These are phyloP conservation scores for Articulospora tetracladia DNA, from an alignment of 495 filamentous ascomycete genomes.

Conservation along the genomic window DNA sequence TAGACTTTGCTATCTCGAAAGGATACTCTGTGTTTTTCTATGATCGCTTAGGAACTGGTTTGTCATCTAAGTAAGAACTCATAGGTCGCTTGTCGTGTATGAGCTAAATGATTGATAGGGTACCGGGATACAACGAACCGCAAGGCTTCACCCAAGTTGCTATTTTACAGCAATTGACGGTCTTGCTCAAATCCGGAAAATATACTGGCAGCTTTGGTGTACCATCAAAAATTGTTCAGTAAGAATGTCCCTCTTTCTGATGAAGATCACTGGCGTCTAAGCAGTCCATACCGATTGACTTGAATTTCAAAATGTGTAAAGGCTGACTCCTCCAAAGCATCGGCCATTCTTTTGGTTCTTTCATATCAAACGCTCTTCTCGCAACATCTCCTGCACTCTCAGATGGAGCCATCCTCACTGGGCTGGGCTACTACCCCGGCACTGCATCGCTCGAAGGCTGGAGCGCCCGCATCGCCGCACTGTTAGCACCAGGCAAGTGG, in stretches of 20 bases:
- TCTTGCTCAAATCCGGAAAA: constrained; percentile 1
- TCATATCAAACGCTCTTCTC: constrained; percentile 34
- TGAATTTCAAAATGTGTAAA: too few relatives aligned
- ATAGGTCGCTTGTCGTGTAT: not conserved
- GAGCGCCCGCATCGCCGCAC: not conserved
- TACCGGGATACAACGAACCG: constrained; percentile 7
- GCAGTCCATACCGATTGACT: not conserved
- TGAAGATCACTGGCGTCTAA: too few relatives aligned
- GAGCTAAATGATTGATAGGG: constrained; percentile 2
- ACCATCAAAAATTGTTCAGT: constrained; percentile 45
- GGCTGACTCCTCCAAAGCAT: constrained; percentile 22
- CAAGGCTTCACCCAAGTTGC: constrained; percentile 2
- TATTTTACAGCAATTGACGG: constrained; percentile 7
- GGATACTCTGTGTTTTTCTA: constrained; percentile 52
- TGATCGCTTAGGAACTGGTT: constrained; percentile 55
- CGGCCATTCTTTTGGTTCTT: constrained; percentile 50
- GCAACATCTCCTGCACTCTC: not conserved
- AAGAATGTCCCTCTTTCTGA: not conserved
- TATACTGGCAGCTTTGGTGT: constrained; percentile 4
- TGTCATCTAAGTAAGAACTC: constrained; percentile 38
- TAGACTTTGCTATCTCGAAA: constrained; percentile 43
- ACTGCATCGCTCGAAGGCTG: not conserved
- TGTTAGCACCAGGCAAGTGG: not conserved
- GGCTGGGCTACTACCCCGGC: not conserved
- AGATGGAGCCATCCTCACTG: constrained; percentile 11